phyloP scores from a whole-genome alignment of 257 asterid genomes.

The Dorcoceras hygrometricum region DNA sequence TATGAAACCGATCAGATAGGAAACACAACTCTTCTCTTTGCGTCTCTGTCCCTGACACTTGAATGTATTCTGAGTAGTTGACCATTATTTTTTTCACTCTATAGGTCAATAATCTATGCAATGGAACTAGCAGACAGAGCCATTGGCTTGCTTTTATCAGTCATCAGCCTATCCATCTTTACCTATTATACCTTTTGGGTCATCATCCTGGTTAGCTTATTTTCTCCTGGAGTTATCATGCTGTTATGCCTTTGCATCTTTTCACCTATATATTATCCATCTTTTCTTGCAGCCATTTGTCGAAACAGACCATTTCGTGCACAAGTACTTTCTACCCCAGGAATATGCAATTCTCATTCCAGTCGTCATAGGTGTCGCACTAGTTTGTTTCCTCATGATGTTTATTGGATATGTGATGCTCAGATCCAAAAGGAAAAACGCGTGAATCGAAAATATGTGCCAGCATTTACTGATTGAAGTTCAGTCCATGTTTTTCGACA shows the following conservation, averaged over 20 bases:
- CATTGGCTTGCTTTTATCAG: conserved; percentile 65
- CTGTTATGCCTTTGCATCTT: not conserved
- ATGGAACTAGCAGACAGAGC: conserved; percentile 87
- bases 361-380: conserved; percentile 57
- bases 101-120: conserved; percentile 1
- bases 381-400: conserved; percentile 59
- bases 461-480: not conserved
- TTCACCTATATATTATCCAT: not conserved
- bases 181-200: conserved; percentile 94
- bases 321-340: conserved; percentile 87
- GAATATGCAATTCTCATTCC: conserved; percentile 71
- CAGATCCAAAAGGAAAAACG: conserved; percentile 80
- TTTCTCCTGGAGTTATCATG: not conserved
- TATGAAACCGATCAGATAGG: not conserved
- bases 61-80: not conserved
- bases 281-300: conserved; percentile 73
- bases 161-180: conserved; percentile 73
- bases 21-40: conserved; percentile 29
- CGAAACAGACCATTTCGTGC: conserved; percentile 77
- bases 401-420: conserved; percentile 83
- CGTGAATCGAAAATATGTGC: conserved; percentile 31
- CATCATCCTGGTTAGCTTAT: conserved; percentile 65
- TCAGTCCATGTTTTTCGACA: not conserved
- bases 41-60: conserved; percentile 14
- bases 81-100: conserved; percentile 20